Conservation (phyloP, 2,329 filamentous ascomycete genomes). For the Pyricularia pennisetigena region DNA sequence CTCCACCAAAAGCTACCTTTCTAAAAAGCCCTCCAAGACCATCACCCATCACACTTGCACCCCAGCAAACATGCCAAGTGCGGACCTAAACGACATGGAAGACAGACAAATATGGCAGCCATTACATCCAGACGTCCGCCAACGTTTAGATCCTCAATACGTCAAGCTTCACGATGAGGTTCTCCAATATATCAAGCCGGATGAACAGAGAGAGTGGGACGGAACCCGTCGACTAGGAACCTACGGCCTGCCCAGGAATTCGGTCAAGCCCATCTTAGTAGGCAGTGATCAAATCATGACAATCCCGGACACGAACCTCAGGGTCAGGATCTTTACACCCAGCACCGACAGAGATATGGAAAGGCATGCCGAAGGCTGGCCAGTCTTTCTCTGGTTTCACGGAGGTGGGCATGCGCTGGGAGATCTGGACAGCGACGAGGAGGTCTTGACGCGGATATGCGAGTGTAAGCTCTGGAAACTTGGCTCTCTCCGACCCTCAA, state of each 20-base stretch:
- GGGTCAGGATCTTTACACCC: constrained; percentile 18
- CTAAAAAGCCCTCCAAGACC: background rate
- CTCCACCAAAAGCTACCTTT: background rate
- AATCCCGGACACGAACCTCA: constrained; percentile 18
- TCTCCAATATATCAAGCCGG: constrained; percentile 24
- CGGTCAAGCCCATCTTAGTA: constrained; percentile 16
- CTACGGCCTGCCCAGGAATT: constrained; percentile 16
- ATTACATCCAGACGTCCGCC: constrained; percentile 21
- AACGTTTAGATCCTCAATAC: constrained; percentile 25
- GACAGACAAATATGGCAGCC: constrained; percentile 16
- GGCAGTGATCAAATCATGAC: constrained; percentile 15
- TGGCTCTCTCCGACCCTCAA: background rate
- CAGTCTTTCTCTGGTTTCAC: constrained; percentile 27
- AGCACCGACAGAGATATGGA: constrained; percentile 7
- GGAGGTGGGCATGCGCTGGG: constrained; percentile 29
- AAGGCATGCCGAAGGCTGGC: constrained; percentile 17
- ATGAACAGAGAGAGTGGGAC: constrained; percentile 23
- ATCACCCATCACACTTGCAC: background rate
- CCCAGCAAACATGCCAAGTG: background rate
- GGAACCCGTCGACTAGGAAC: constrained; percentile 15
- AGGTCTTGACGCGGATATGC: constrained; percentile 22
- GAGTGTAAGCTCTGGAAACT: constrained; percentile 7
- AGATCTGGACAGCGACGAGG: constrained; percentile 21
- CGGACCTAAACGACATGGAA: background rate
- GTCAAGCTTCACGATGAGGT: constrained; percentile 25